Conservation (phyloP, 768 basidiomycete genomes). For the Symmetrospora coprosmae region DNA sequence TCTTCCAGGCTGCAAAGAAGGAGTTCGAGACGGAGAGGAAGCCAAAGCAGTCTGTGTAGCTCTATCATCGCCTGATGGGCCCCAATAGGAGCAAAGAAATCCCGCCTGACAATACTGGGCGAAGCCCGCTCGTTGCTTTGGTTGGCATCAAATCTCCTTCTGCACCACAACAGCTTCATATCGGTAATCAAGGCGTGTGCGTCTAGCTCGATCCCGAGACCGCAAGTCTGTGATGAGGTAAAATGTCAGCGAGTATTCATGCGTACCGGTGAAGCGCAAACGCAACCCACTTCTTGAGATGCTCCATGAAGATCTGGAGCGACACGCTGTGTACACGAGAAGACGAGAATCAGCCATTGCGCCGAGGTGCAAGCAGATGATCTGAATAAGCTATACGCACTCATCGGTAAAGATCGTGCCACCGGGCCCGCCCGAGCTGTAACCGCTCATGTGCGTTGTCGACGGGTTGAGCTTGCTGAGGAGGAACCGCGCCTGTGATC, state of each 20-base stretch:
- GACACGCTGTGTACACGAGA: not conserved
- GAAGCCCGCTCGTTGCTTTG: too few species aligned
- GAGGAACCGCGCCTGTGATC: conserved; percentile 95
- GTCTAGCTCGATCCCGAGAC: conserved; percentile 28
- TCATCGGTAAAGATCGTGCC: conserved; percentile 98
- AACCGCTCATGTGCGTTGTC: conserved; percentile 89
- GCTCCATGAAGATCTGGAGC: conserved; percentile 24
- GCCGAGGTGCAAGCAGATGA: conserved; percentile 53
- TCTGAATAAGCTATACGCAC: conserved; percentile 89
- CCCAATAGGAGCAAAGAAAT: too few species aligned
- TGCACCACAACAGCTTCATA: not conserved
- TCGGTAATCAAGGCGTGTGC: not conserved
- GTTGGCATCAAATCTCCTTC: too few species aligned
- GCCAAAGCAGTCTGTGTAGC: not conserved
- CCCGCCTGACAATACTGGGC: too few species aligned
- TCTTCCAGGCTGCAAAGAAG: conserved; percentile 23
- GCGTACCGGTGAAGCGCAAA: not conserved
- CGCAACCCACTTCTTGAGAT: conserved; percentile 21
- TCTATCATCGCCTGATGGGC: not conserved
- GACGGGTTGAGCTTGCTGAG: conserved; percentile 92
- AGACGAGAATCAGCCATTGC: not conserved
- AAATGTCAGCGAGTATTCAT: not conserved
- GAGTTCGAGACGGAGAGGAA: conserved; percentile 21
- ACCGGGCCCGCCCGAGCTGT: conserved; percentile 61
- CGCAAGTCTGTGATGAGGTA: conserved; percentile 10